Evolutionary conservation across 116 monocot species (phyloP).

Genomic region (Zostera marina): DNA sequence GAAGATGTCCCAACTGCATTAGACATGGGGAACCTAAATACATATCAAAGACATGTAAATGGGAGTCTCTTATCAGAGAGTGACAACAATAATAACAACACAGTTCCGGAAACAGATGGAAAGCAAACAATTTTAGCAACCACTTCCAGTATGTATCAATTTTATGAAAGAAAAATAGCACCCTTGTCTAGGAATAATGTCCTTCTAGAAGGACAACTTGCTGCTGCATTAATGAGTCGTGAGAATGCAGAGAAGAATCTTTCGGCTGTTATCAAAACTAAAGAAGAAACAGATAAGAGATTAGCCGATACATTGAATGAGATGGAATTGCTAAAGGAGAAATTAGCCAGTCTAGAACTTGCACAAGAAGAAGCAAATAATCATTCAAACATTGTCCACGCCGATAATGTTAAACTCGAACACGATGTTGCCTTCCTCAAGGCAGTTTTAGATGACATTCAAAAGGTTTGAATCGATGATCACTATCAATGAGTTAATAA

Average conservation of each 20-base stretch:
- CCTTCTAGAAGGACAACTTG: conserved; percentile 48
- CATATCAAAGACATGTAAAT: conserved; percentile 16
- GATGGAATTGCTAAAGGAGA: conserved; percentile 77
- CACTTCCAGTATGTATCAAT: conserved; percentile 37
- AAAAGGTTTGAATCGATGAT: no score
- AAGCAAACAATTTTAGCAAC: conserved; percentile 19
- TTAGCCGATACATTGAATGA: conserved; percentile 50
- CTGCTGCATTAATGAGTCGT: conserved; percentile 29
- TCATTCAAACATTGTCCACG: conserved; percentile 72
- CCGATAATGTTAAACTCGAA: conserved; percentile 84
- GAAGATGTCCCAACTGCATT: conserved; percentile 14
- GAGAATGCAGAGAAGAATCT: conserved; percentile 58
- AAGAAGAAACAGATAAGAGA: conserved; percentile 54
- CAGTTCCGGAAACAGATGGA: conserved; percentile 14
- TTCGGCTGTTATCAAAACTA: conserved; percentile 28
- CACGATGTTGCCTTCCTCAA: conserved; percentile 96
- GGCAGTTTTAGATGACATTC: conserved; percentile 86
- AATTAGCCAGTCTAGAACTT: conserved; percentile 53
- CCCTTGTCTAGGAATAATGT: conserved; percentile 39
- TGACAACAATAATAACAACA: conserved; percentile 7
- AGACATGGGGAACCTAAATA: conserved; percentile 18
- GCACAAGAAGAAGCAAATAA: conserved; percentile 89
- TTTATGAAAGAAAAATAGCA: conserved; percentile 52
- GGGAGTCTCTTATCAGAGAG: conserved; percentile 3
- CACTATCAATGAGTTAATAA: no score